A percentile compares a stretch with the other conserved stretches of the same genome.
Evolutionary conservation across 75 land plant genomes (phyloP).

Genomic region (Selaginella tamariscina): DNA sequence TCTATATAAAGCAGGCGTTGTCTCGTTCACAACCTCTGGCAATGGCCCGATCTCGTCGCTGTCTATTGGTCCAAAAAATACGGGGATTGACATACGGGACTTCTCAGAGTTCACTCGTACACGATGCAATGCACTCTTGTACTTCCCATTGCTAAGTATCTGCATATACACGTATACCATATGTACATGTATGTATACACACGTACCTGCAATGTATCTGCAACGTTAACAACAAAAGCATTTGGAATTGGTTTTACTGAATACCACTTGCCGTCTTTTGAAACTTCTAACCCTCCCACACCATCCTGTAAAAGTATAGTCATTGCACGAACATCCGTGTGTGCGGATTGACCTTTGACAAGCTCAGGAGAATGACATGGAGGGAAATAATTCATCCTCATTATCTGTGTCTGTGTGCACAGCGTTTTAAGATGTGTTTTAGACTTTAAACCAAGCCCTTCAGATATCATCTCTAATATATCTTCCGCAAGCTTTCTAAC

Average conservation of each 20-base stretch:
- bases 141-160: conserved; percentile 56
- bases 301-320: conserved; percentile 19
- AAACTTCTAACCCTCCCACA: conserved; percentile 39
- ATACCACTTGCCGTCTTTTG: conserved; percentile 33
- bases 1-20: conserved; percentile 35
- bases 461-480: too few relatives aligned
- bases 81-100: conserved; percentile 57
- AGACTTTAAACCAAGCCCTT: too few relatives aligned
- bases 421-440: too few relatives aligned
- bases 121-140: conserved; percentile 48
- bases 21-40: conserved; percentile 32
- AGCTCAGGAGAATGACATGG: too few relatives aligned
- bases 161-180: too few relatives aligned
- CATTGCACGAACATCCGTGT: too few relatives aligned
- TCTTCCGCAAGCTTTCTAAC: too few relatives aligned
- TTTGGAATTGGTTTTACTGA: conserved; percentile 20
- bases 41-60: conserved; percentile 36
- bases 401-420: too few relatives aligned
- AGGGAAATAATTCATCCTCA: too few relatives aligned
- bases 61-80: conserved; percentile 39
- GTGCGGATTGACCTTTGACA: too few relatives aligned
- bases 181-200: too few relatives aligned
- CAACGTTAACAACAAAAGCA: conserved; percentile 45
- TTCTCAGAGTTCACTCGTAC: conserved; percentile 45
- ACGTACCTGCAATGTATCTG: conserved; percentile 56